Evolutionary conservation across 1,139 yeast species (phyloP).

Genomic region (Blastobotrys petasosporus): DNA sequence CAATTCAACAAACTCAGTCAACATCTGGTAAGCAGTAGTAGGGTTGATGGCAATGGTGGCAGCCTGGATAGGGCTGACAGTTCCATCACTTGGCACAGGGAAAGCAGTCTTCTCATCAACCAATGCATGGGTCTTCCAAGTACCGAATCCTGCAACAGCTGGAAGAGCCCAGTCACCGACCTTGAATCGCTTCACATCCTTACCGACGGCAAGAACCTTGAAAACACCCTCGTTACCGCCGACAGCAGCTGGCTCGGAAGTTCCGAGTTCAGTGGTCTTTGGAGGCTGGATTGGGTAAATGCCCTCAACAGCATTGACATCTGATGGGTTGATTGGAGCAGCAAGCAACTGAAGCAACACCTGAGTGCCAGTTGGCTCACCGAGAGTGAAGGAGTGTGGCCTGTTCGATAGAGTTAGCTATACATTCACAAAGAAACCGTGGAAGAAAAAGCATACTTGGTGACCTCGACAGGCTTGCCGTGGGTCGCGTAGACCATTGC

Average conservation of each 20-base stretch:
- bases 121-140: conserved; percentile 85
- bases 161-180: conserved; percentile 93
- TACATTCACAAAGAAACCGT: neutral
- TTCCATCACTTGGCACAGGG: conserved; percentile 41
- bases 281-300: conserved; percentile 82
- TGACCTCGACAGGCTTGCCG: conserved; percentile 30
- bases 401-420: neutral
- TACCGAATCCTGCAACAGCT: conserved; percentile 75
- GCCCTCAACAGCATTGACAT: conserved; percentile 86
- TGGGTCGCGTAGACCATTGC: conserved; percentile 27
- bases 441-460: conserved; percentile 11
- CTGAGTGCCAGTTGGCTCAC: conserved; percentile 35
- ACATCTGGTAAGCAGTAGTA: conserved; percentile 84
- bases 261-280: conserved; percentile 48
- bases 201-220: conserved; percentile 72
- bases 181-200: conserved; percentile 38
- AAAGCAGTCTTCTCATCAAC: conserved; percentile 36
- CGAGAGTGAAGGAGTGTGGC: conserved; percentile 21
- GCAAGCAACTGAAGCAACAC: conserved; percentile 64
- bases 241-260: conserved; percentile 60
- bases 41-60: conserved; percentile 93
- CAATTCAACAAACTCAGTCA: conserved; percentile 61
- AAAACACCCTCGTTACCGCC: conserved; percentile 95
- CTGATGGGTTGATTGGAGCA: conserved; percentile 90
- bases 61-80: conserved; percentile 47